Conservation (phyloP, 208 protist genomes). For the Trypanosoma vivax region DNA sequence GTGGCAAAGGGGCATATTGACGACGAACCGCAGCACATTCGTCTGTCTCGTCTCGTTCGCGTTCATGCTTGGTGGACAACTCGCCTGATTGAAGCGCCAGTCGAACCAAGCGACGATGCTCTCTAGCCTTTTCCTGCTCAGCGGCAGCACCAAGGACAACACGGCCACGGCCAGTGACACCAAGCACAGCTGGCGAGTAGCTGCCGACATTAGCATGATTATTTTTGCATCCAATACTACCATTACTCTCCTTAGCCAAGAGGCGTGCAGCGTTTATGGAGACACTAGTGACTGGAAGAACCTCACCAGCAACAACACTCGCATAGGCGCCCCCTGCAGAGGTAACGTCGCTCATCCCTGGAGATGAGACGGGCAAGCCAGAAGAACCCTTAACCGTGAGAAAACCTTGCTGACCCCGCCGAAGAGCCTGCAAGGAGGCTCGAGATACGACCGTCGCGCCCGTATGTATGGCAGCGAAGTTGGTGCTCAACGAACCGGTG, state of each 20-base stretch:
- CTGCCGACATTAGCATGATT: neutral
- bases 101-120: conserved; percentile 31
- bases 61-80: neutral
- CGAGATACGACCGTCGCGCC: neutral
- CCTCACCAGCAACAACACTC: conserved; percentile 29
- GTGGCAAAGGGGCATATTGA: conserved; percentile 18
- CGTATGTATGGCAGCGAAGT: neutral
- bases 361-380: conserved; percentile 37
- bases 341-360: conserved; percentile 8
- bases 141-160: conserved; percentile 45
- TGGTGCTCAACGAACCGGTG: too few relatives aligned
- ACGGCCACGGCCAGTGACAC: conserved; percentile 45
- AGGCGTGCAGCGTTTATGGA: conserved; percentile 2
- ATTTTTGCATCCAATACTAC: neutral
- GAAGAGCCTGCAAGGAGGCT: neutral
- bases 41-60: conserved; percentile 3
- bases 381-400: conserved; percentile 50
- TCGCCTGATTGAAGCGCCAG: conserved; percentile 7
- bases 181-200: conserved; percentile 22
- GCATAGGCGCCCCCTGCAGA: conserved; percentile 35
- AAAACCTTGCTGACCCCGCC: conserved; percentile 18
- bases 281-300: conserved; percentile 27
- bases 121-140: conserved; percentile 25
- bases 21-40: conserved; percentile 12
- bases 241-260: too few relatives aligned